Evolutionary conservation across 164 flowering plant genomes (phyloP), one percentile per base, ranked within the genome.

Genomic region (Berberis vulgaris): DNA sequence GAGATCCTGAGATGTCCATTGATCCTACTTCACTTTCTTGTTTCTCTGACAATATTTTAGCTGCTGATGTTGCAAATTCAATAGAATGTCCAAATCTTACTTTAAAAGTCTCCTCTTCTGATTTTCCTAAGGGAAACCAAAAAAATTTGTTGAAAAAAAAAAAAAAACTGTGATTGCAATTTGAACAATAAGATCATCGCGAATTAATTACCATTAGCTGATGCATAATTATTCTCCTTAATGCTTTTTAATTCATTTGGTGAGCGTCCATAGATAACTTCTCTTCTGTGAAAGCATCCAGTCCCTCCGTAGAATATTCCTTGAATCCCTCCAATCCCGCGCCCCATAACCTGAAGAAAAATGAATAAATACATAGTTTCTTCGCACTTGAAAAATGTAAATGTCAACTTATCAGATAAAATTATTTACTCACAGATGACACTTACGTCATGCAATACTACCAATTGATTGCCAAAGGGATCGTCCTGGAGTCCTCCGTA

Each of bases 221-320:
- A 4, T 4, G 6, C 52, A 49, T 10, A 5, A 49, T 7, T 13
- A 26, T 26, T 11, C 5, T 56, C 6, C 38, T 13, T 13, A 56
- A 56, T 2, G 4, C n/a, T 13, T 7, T 3, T 4, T 7, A n/a
- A n/a, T n/a, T 71, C 71, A 7, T 65, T 68, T 1, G 80, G 80
- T 8, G 65, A 76, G 39, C 49, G n/a, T 2, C 89, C 93, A 45
- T 83, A 87, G 2, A 84, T 77, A 6, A 80, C 74, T 65, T 81
- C 79, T 70, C 88, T 59, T 60, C 80, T 65, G 54, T 82, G 88
- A 54, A 86, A 74, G 55, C 86, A 80, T 9, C 83, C 82, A 0
- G 86, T 78, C 39, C 92, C 92, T 1, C 4, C 53, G 47, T 86
- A 86, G 6, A 69, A 2, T 0, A 77, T 64, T 43, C 87, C 92